Evolutionary conservation across 257 asterid genomes (phyloP).

Genomic region (Solanum chiquidenum): DNA sequence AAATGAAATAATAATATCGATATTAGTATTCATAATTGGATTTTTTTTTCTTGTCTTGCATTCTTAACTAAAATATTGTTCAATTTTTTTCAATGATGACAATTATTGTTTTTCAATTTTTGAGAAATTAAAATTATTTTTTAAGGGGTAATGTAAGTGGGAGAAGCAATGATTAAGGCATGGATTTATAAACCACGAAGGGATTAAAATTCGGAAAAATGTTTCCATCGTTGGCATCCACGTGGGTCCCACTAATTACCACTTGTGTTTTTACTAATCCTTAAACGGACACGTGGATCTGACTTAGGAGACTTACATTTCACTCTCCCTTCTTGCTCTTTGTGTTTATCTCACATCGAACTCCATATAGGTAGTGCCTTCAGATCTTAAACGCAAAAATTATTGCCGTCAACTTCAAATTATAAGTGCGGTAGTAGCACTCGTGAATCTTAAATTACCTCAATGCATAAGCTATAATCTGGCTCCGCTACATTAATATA

Average conservation of each 20-base stretch:
- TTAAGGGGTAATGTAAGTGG: background rate
- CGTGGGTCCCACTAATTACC: background rate
- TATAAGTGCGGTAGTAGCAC: too few species aligned
- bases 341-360: background rate
- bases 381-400: too few species aligned
- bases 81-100: background rate
- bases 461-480: background rate
- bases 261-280: background rate
- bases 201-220: background rate
- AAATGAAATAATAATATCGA: background rate
- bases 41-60: background rate
- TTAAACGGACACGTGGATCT: background rate
- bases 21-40: background rate
- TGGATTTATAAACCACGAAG: background rate
- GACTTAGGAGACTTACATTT: background rate
- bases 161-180: constrained; percentile 5
- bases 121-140: background rate
- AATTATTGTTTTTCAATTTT: background rate
- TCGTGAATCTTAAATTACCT: background rate
- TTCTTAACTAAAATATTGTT: background rate
- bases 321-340: background rate
- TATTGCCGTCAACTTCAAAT: too few species aligned
- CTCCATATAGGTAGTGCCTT: background rate
- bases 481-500: background rate
- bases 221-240: background rate